A percentile compares a stretch with the other conserved stretches of the same genome.
Evolutionary conservation across 768 basidiomycete genomes (phyloP).

Genomic region (Lactarius trivialis): DNA sequence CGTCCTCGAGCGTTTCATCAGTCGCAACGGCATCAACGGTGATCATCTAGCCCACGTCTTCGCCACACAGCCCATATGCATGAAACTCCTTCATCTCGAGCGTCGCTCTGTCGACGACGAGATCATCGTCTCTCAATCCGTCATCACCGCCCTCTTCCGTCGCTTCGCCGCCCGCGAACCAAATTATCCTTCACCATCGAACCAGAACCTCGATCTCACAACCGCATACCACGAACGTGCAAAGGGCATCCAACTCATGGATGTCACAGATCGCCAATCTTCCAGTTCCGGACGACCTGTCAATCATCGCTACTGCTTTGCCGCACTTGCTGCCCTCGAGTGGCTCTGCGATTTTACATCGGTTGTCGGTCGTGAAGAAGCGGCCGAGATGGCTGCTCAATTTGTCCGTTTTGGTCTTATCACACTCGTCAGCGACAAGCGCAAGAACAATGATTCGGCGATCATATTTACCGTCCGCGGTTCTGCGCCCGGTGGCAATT

Average conservation of each 20-base stretch:
- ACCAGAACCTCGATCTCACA: slow-evolving; percentile 51
- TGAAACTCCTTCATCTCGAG: slow-evolving; percentile 96
- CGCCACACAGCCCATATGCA: slow-evolving; percentile 87
- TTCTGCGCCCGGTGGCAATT: slow-evolving; percentile 65
- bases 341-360: slow-evolving; percentile 99
- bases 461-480: slow-evolving; percentile 91
- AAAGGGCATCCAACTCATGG: slow-evolving; percentile 64
- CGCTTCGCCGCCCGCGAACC: slow-evolving; percentile 88
- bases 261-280: slow-evolving; percentile 56
- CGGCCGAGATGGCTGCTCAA: slow-evolving; percentile 95
- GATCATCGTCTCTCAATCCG: slow-evolving; percentile 90
- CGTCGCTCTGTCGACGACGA: slow-evolving; percentile 90
- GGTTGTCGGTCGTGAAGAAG: slow-evolving; percentile 91
- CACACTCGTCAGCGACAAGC: slow-evolving; percentile 80
- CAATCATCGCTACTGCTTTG: slow-evolving; percentile 68
- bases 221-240: slow-evolving; percentile 74
- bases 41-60: slow-evolving; percentile 90
- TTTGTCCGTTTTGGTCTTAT: slow-evolving; percentile 95
- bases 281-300: slow-evolving; percentile 39
- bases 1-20: slow-evolving; percentile 98
- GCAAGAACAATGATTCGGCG: slow-evolving; percentile 86
- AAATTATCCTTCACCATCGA: slow-evolving; percentile 57
- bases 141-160: slow-evolving; percentile 91
- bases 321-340: slow-evolving; percentile 82
- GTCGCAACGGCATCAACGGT: slow-evolving; percentile 96